Evolutionary conservation across 352 stramenopile genomes (phyloP), one percentile per base, ranked within the genome.

Genomic region (Phytophthora sojae): DNA sequence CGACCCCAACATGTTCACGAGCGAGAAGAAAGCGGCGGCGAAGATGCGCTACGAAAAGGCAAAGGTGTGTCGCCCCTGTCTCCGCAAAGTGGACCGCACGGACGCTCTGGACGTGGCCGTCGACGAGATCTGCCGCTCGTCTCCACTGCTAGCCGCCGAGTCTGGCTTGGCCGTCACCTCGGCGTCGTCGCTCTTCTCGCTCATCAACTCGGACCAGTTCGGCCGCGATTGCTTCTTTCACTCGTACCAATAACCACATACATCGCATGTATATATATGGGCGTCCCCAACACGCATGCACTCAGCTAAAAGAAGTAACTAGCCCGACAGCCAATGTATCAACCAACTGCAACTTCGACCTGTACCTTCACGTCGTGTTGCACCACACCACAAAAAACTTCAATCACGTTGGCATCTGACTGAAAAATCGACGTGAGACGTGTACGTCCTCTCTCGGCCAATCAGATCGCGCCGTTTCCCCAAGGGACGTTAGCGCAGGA

Each of bases 121-220:
- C 42, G 73, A 80, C 69, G 73, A 77, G 29, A 72, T 76, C 49
- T 61, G 69, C 39, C 73, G 61, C 17, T 32, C 69, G 8, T 77
- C 69, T 12, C 64, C 73, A 8, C 54, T 80, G n/a, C 29, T 80
- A 39, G 73, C 69, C n/a, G 49, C 47, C 14, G 65, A 77, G 56
- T 77, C 70, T 7, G 65, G 64, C 4, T 21, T 74, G 50, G 59
- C 69, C n/a, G 39, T 77, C 49, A 64, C 70, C 44, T 80, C 73
- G 11, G 73, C 64, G 8, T 77, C 73, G n/a, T 80, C 73, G 21
- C 64, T 80, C 29, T 75, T 73, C 53, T 80, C 73, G 12, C 73
- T 80, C 30, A 77, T 77, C 65, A 80, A 72, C 61, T 80, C 73
- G 73, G 73, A 80, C 60, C 51, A 61, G 15, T 80, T 77, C 65